Base-by-base conservation (phyloP, 768 basidiomycete genomes). In the Trametes cingulata region DNA sequence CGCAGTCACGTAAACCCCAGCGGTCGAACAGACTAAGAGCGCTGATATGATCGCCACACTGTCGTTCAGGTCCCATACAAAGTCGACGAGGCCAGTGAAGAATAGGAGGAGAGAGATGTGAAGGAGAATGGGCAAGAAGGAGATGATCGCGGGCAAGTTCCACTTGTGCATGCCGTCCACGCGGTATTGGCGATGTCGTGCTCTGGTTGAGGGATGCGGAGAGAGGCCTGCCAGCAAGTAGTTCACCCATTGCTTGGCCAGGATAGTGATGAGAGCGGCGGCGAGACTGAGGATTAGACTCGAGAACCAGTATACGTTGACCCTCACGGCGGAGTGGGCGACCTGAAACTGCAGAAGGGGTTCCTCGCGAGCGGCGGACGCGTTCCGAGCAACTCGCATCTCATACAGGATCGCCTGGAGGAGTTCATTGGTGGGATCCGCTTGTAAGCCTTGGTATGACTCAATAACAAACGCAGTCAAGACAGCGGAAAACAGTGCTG, bases 31-130 rank as follows among this genome's bases (percentile, higher is more conserved):
- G 7, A 67, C 62, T 15, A 50, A 29, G 19, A 48, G 8, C 12
- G 60, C 51, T 15, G 52, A 60, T 9, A 54, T 12, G 10, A 55
- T 54, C 33, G 64, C 62, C 37, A 67, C 49, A 19, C 49, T 46
- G 10, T 22, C 25, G 55, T 65, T 65, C 37, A 68, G 66, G 10
- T 75, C 70, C 53, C 53, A 69, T 33, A 82, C 68, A 65, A 83
- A 80, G 22, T 75, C 70, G 36, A 81, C 68, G 24, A 84, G 71
- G 42, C 79, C 78, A 41, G 77, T 74, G 67, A 85, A 78, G 69
- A 83, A 83, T 5, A 83, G 72, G 24, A 82, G 74, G 17, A 83
- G 69, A 5, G 80, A 78, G 10, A 78, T 66, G 62, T 83, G 82
- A 15, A 83, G 74, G 15, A 83, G 74, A 20, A 76, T 70, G 1